These are phyloP conservation scores for Candida pseudocylindracea DNA, from an alignment of 1,139 yeast species.

Conservation along the genomic window DNA sequence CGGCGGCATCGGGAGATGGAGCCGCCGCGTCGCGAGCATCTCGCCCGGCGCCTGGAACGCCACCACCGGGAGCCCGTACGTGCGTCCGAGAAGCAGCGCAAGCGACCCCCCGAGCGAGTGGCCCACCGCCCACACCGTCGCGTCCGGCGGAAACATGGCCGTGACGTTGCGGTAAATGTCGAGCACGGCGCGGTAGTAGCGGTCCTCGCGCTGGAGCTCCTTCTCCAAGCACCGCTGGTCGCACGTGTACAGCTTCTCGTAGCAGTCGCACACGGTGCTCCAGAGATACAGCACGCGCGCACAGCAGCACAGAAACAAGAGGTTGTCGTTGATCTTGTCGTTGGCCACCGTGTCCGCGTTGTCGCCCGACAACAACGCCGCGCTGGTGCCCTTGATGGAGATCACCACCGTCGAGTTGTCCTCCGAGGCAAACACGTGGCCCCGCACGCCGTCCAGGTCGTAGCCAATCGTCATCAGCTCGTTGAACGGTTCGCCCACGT, in stretches of 20 bases:
- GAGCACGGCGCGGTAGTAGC: slow-evolving; percentile 64
- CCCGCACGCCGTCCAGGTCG: slow-evolving; percentile 51
- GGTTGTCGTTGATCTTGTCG: slow-evolving; percentile 74
- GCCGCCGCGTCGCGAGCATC: slow-evolving; percentile 52
- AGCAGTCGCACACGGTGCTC: slow-evolving; percentile 94
- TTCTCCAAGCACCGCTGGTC: slow-evolving; percentile 70
- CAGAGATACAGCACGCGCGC: slow-evolving; percentile 83
- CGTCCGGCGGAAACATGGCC: slow-evolving; percentile 35
- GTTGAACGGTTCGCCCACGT: slow-evolving; percentile 27
- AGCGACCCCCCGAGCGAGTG: slow-evolving; percentile 91
- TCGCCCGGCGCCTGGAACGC: slow-evolving; percentile 94
- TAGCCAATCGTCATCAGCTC: slow-evolving; percentile 8
- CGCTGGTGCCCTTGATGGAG: slow-evolving; percentile 82
- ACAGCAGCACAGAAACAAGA: slow-evolving; percentile 88
- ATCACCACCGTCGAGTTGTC: slow-evolving; percentile 49
- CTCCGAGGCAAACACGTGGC: slow-evolving; percentile 65
- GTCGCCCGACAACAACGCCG: slow-evolving; percentile 58
- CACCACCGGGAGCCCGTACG: slow-evolving; percentile 78
- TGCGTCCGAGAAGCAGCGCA: slow-evolving; percentile 62
- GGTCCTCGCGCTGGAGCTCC: slow-evolving; percentile 50
- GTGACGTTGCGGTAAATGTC: slow-evolving; percentile 62
- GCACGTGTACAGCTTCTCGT: slow-evolving; percentile 67
- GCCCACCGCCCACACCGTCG: slow-evolving; percentile 76
- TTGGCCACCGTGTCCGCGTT: slow-evolving; percentile 54
- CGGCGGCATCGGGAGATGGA: slow-evolving; percentile 87